Evolutionary conservation across 1,139 yeast species (phyloP).

Genomic region (Pichia sp.): DNA sequence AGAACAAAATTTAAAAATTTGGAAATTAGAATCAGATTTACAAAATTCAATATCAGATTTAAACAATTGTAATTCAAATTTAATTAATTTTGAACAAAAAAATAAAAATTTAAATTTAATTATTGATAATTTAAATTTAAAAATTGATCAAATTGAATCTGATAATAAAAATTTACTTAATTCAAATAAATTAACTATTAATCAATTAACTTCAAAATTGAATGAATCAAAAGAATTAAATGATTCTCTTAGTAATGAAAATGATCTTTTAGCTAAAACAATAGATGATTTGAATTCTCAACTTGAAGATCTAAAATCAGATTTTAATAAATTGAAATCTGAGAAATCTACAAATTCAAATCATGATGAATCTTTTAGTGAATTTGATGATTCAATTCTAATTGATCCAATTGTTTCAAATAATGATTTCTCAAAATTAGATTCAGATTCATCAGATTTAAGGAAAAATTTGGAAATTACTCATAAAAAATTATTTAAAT

Average conservation of each 20-base stretch:
- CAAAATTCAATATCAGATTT: constrained; percentile 15
- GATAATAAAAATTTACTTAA: constrained; percentile 36
- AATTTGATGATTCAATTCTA: constrained; percentile 24
- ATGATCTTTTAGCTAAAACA: constrained; percentile 45
- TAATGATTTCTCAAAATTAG: constrained; percentile 36
- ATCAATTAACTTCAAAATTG: constrained; percentile 35
- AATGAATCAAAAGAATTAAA: constrained; percentile 43
- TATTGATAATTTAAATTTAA: constrained; percentile 33
- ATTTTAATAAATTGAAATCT: background rate
- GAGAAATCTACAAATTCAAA: background rate
- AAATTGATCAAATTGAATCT: constrained; percentile 43
- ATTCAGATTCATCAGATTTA: constrained; percentile 61
- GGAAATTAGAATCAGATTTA: constrained; percentile 49
- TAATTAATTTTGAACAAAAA: constrained; percentile 32
- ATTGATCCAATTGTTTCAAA: constrained; percentile 26
- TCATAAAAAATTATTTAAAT: constrained; percentile 49
- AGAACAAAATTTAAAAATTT: constrained; percentile 54
- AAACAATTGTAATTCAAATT: constrained; percentile 14
- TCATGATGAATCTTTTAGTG: constrained; percentile 12
- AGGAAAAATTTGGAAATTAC: constrained; percentile 62
- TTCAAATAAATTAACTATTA: constrained; percentile 33
- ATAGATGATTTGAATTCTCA: constrained; percentile 30
- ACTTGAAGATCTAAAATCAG: constrained; percentile 21
- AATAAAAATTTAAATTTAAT: constrained; percentile 20
- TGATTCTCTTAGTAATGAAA: constrained; percentile 56